Percentiles rank a stretch among this genome's conserved stretches.
Evolutionary conservation across 164 flowering plant genomes (phyloP).

Genomic region (Nymphaea colorata): DNA sequence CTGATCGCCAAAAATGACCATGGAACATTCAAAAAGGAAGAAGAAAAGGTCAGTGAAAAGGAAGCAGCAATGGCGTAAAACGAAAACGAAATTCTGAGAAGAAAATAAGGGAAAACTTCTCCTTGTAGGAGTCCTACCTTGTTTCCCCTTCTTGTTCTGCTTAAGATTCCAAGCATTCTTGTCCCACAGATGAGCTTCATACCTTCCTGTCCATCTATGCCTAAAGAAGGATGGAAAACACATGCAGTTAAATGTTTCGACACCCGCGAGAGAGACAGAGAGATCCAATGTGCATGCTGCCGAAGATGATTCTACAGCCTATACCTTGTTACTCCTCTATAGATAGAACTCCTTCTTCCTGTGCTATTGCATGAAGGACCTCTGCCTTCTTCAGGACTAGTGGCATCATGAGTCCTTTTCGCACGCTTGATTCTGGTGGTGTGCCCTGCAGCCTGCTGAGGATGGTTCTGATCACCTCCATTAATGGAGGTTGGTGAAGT

Average conservation of each 20-base stretch:
- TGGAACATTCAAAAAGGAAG: neutral
- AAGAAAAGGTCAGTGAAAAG: no score
- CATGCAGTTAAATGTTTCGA: constrained; percentile 12
- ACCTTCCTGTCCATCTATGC: constrained; percentile 96
- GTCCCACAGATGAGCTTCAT: constrained; percentile 97
- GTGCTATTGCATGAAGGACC: constrained; percentile 8
- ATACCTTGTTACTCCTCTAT: constrained; percentile 92
- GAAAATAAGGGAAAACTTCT: neutral
- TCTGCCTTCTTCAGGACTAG: constrained; percentile 6
- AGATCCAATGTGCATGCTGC: no score
- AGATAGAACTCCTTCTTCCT: constrained; percentile 59
- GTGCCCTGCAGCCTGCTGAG: neutral
- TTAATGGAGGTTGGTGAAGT: neutral
- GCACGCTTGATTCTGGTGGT: constrained; percentile 11
- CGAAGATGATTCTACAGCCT: no score
- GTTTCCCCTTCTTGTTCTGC: constrained; percentile 88
- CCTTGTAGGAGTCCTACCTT: constrained; percentile 32
- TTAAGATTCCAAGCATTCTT: constrained; percentile 62
- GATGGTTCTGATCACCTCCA: neutral
- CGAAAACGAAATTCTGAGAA: neutral
- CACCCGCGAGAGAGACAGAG: neutral
- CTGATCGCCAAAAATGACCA: constrained; percentile 24
- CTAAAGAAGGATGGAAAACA: constrained; percentile 22
- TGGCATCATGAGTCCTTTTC: constrained; percentile 5
- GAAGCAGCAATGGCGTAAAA: neutral